phyloP scores from a whole-genome alignment of 352 stramenopile species.

The Blastocystis sp. region DNA sequence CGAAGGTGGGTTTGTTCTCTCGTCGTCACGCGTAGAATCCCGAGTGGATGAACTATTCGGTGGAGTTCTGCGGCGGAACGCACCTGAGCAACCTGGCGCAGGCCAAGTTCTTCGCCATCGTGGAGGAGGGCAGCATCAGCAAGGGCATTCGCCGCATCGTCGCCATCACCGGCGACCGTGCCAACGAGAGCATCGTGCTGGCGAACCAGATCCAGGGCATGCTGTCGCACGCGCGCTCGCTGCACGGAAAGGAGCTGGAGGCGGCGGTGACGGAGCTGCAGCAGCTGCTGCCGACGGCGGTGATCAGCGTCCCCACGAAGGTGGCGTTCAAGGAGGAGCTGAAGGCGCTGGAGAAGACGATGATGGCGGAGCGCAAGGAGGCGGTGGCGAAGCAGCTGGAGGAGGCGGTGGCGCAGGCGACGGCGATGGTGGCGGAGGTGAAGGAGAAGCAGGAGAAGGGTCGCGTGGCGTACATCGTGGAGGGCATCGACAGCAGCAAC shows the following conservation, averaged over 20 bases:
- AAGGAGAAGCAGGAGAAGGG: conserved; percentile 60
- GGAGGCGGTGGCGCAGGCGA: conserved; percentile 62
- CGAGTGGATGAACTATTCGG: conserved; percentile 77
- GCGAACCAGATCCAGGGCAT: conserved; percentile 71
- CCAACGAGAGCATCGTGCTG: conserved; percentile 73
- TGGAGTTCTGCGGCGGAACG: conserved; percentile 97
- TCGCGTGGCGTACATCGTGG: conserved; percentile 70
- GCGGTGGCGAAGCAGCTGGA: conserved; percentile 64
- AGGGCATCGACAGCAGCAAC: conserved; percentile 77
- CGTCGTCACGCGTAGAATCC: conserved; percentile 65
- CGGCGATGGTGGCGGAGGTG: conserved; percentile 59
- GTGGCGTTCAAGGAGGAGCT: conserved; percentile 74
- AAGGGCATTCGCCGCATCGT: conserved; percentile 92
- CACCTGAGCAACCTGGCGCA: conserved; percentile 88
- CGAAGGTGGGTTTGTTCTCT: conserved; percentile 51
- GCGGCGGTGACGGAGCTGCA: conserved; percentile 61
- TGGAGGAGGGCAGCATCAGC: conserved; percentile 85
- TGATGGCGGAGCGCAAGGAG: conserved; percentile 70
- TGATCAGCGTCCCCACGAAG: conserved; percentile 68
- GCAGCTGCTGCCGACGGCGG: conserved; percentile 63
- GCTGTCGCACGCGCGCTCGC: conserved; percentile 64
- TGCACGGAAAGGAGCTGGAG: conserved; percentile 64
- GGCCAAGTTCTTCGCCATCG: conserved; percentile 86
- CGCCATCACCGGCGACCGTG: conserved; percentile 77
- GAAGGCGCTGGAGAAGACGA: conserved; percentile 71